phyloP scores from a whole-genome alignment of 108 stramenopile species.

The Schizochytrium sp. region DNA sequence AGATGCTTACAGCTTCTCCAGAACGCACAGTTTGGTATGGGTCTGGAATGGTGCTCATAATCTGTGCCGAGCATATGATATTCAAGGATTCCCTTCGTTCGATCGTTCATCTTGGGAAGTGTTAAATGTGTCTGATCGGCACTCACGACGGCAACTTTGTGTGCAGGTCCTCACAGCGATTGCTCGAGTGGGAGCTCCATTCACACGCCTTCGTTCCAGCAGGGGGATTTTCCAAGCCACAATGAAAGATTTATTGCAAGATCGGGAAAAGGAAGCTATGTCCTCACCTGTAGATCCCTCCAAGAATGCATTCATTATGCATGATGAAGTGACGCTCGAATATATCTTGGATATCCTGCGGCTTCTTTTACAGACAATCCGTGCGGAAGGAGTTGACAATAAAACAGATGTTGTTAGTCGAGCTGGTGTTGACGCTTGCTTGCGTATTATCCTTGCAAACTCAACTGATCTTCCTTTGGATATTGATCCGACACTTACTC shows the following conservation, averaged over 20 bases:
- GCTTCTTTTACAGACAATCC: too few species aligned
- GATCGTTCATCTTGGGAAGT: background rate
- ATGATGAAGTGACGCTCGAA: background rate
- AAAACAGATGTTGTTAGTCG: too few species aligned
- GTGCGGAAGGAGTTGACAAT: too few species aligned
- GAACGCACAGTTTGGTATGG: background rate
- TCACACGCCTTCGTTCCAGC: background rate
- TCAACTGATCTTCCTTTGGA: too few species aligned
- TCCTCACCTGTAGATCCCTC: background rate
- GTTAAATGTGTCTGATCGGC: background rate
- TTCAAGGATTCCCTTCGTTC: background rate
- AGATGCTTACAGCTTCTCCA: background rate
- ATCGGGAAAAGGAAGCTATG: background rate
- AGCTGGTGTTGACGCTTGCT: too few species aligned
- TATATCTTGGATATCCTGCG: too few species aligned
- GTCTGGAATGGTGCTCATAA: background rate
- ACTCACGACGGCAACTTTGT: constrained; percentile 1
- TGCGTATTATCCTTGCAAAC: too few species aligned
- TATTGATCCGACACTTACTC: background rate
- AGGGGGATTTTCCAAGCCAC: background rate
- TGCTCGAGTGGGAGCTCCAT: background rate
- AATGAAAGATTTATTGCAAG: background rate
- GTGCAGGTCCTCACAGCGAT: constrained; percentile 8
- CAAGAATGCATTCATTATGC: background rate
- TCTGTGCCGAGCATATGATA: background rate